Evolutionary conservation across 257 asterid species (phyloP).

Genomic region (Cynanchum wilfordii): DNA sequence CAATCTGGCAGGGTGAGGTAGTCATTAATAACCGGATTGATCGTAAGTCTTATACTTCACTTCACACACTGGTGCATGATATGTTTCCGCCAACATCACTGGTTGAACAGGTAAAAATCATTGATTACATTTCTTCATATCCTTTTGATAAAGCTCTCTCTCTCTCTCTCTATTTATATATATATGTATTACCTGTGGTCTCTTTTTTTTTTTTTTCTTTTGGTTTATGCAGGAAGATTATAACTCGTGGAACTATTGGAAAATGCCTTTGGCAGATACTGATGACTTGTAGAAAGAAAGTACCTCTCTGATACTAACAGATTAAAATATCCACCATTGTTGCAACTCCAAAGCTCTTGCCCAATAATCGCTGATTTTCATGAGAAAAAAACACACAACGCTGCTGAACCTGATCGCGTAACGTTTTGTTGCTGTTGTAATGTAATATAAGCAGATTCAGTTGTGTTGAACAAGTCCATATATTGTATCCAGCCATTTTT

Average conservation of each 20-base stretch:
- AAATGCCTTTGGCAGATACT: constrained; percentile 61
- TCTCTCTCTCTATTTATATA: background rate
- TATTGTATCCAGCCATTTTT: background rate
- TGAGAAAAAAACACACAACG: constrained; percentile 1
- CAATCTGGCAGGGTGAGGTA: constrained; percentile 82
- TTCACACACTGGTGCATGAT: constrained; percentile 88
- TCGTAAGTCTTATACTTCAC: constrained; percentile 89
- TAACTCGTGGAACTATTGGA: constrained; percentile 96
- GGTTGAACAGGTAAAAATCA: constrained; percentile 71
- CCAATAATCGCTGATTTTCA: constrained; percentile 5
- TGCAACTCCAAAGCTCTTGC: background rate
- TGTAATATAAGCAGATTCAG: background rate
- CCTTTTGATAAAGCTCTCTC: background rate
- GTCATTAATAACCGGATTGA: constrained; percentile 86
- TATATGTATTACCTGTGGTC: background rate
- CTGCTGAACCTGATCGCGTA: background rate
- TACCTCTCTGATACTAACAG: constrained; percentile 11
- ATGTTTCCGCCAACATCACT: constrained; percentile 98
- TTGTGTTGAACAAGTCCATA: constrained; percentile 6
- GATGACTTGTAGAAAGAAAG: constrained; percentile 38
- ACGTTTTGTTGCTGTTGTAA: constrained; percentile 10
- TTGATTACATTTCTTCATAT: background rate
- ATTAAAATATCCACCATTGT: background rate
- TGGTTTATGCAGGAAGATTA: constrained; percentile 61
- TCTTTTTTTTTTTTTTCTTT: background rate